Conservation (phyloP, 225 moss, liverwort and hornwort species). For the Marchantia polymorpha region DNA sequence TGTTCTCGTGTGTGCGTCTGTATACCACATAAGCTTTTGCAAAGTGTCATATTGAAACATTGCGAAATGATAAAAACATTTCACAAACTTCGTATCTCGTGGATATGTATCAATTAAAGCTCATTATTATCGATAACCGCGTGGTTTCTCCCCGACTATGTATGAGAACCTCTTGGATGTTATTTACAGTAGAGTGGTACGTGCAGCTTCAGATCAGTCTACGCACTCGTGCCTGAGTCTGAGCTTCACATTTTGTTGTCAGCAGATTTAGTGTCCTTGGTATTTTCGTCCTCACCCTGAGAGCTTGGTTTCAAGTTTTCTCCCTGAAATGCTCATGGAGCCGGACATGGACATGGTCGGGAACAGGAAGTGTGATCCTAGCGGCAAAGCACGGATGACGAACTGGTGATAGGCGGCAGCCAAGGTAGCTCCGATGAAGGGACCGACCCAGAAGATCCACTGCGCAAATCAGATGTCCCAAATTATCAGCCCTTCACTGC, state of each 20-base stretch:
- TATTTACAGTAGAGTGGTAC: no score
- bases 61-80: no score
- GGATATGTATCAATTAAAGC: no score
- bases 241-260: background rate
- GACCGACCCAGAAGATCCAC: conserved; percentile 31
- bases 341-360: background rate
- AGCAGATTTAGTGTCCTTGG: background rate
- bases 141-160: background rate
- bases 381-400: conserved; percentile 13
- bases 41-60: no score
- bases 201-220: background rate
- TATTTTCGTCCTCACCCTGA: background rate
- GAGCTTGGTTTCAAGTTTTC: background rate
- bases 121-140: no score
- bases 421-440: conserved; percentile 18
- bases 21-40: no score
- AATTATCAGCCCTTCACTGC: no score
- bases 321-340: no score
- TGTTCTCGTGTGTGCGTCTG: no score
- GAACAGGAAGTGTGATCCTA: background rate
- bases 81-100: no score
- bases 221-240: no score
- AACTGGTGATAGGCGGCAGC: conserved; percentile 24
- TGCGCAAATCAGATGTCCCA: background rate
- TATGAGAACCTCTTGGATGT: background rate